Conservation (phyloP, 2,329 filamentous ascomycete species). For the Penicillium frequentans region DNA sequence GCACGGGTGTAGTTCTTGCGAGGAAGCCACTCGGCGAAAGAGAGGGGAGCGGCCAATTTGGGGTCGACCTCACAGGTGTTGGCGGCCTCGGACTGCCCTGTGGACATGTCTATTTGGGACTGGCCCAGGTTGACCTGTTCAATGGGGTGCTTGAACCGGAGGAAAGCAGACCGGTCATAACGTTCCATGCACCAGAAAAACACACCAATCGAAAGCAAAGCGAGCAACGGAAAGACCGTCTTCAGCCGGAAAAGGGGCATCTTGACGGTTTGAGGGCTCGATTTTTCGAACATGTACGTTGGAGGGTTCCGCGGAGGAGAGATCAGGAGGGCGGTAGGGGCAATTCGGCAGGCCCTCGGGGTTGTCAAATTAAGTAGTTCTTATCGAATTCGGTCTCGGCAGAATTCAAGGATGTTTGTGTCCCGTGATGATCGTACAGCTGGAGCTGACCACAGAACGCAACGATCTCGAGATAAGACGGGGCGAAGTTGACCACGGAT, state of each 20-base stretch:
- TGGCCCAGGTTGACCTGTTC: slow-evolving; percentile 27
- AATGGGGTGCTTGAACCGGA: slow-evolving; percentile 38
- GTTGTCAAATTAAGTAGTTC: background rate
- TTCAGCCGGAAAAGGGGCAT: slow-evolving; percentile 43
- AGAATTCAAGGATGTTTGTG: slow-evolving; percentile 3
- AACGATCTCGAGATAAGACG: background rate
- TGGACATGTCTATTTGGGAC: slow-evolving; percentile 14
- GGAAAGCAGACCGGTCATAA: slow-evolving; percentile 38
- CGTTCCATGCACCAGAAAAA: slow-evolving; percentile 44
- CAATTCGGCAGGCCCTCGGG: slow-evolving; percentile 1
- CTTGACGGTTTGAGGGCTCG: slow-evolving; percentile 29
- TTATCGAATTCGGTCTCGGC: slow-evolving; percentile 1
- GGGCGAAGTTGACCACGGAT: background rate
- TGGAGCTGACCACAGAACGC: slow-evolving; percentile 6
- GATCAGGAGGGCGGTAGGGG: background rate
- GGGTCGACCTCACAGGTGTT: slow-evolving; percentile 38
- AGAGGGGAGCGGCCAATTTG: slow-evolving; percentile 33
- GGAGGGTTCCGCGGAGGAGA: background rate
- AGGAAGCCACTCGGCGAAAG: slow-evolving; percentile 43
- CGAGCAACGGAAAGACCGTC: slow-evolving; percentile 39
- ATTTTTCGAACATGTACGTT: slow-evolving; percentile 35
- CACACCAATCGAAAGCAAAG: slow-evolving; percentile 38
- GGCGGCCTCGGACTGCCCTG: slow-evolving; percentile 5
- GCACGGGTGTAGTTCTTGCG: slow-evolving; percentile 47
- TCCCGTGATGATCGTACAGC: slow-evolving; percentile 11